A percentile compares a stretch with the other conserved stretches of the same genome.
phyloP scores from a whole-genome alignment of 352 stramenopile species.

The Globisporangium uncinulatum region DNA sequence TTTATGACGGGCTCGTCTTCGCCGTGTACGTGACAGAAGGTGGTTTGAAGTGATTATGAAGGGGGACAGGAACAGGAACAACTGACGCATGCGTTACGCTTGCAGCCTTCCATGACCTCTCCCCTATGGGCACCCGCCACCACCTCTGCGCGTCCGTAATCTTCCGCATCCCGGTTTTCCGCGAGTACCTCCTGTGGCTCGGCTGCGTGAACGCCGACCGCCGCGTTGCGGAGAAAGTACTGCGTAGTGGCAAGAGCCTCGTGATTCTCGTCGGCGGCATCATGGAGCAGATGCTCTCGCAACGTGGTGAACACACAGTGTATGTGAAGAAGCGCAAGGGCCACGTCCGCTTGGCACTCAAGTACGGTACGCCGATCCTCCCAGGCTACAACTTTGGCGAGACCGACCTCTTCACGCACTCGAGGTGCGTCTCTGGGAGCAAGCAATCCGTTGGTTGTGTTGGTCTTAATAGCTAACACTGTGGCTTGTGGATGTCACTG shows the following conservation, averaged over 20 bases:
- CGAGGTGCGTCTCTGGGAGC: conserved; percentile 25
- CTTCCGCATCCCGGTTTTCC: conserved; percentile 72
- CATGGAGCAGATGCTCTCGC: conserved; percentile 77
- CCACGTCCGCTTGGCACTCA: conserved; percentile 70
- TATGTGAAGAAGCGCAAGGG: conserved; percentile 81
- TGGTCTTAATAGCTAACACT: neutral
- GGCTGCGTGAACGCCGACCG: conserved; percentile 71
- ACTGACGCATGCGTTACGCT: conserved; percentile 1
- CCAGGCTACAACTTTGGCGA: conserved; percentile 79
- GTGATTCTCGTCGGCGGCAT: conserved; percentile 80
- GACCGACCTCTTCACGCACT: conserved; percentile 80
- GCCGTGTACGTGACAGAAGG: conserved; percentile 30
- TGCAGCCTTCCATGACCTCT: conserved; percentile 64
- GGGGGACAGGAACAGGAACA: neutral
- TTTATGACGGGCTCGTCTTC: conserved; percentile 51
- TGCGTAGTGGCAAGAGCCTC: conserved; percentile 64
- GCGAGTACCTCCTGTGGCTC: conserved; percentile 72
- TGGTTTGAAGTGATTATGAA: neutral
- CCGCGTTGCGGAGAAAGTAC: conserved; percentile 52
- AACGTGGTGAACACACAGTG: conserved; percentile 63
- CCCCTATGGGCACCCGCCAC: conserved; percentile 50
- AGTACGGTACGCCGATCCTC: conserved; percentile 71
- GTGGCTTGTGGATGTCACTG: conserved; percentile 1
- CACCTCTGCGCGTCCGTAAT: conserved; percentile 71
- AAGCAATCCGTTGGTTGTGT: no score